Evolutionary conservation across 768 basidiomycete species (phyloP), one percentile per base, ranked within the genome.

Genomic region (Tylopilus sp.): DNA sequence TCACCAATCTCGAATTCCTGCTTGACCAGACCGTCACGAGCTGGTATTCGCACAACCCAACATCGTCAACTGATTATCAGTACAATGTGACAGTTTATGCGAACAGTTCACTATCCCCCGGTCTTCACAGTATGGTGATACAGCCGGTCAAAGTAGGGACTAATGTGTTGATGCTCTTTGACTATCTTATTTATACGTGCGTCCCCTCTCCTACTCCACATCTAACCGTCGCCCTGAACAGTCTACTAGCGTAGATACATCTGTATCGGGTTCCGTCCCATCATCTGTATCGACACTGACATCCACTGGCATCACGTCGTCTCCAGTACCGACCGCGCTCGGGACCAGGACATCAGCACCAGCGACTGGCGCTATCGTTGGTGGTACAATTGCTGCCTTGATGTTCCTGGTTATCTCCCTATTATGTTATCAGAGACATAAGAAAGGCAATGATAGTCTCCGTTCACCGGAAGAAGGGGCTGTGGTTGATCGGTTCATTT

Each of bases 141-240:
- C 33, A 50, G 24, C 54, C 61, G 1, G 21, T 40, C 38, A 22
- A 48, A n/a, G n/a, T 45, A 2, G 37, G 26, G 12, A 33, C 12
- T 13, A 2, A 25, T 0, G 38, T 59, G 24, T 47, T 57, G 33
- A 57, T 61, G 3, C n/a, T 59, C 9, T 61, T 61, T 10, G 60
- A 62, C 22, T 63, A 63, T 41, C 22, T 60, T 4, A 42, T 63
- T 37, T 63, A 63, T 25, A 60, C 53, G 58, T 61, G 25, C 2
- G 59, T 51, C 19, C 24, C 19, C 13, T 17, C 10, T 53, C 16
- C 19, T 7, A 14, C 25, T 12, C 16, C 25, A 13, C n/a, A 9
- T 8, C 19, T 22, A 5, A 1, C 9, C 4, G n/a, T 12, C 9
- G 13, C 26, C 16, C 21, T 12, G 12, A 5, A 0, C 28, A 4